Conservation (phyloP, 2,329 filamentous ascomycete genomes). For the Colletotrichum cordylinicola region DNA sequence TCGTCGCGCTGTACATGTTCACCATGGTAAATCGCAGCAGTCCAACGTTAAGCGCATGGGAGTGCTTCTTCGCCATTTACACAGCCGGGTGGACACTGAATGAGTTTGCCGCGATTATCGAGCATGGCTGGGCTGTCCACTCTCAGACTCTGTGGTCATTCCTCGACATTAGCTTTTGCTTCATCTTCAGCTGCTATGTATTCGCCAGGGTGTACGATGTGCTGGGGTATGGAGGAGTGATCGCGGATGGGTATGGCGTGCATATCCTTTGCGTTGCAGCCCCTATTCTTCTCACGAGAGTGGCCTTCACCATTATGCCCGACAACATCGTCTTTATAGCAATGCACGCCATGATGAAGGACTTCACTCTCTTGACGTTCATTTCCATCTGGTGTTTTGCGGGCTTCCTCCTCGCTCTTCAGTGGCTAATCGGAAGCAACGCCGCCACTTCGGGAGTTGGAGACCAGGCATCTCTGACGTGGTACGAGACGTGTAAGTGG, state of each 20-base stretch:
- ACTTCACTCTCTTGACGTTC: slow-evolving; percentile 71
- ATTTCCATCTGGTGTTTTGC: slow-evolving; percentile 65
- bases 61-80: slow-evolving; percentile 68
- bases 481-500: slow-evolving; percentile 72
- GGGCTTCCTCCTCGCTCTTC: slow-evolving; percentile 72
- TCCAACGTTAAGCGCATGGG: slow-evolving; percentile 50
- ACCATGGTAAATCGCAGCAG: slow-evolving; percentile 66
- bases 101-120: slow-evolving; percentile 68
- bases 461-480: slow-evolving; percentile 18
- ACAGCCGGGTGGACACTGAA: slow-evolving; percentile 72
- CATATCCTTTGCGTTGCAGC: slow-evolving; percentile 71
- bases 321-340: slow-evolving; percentile 80
- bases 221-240: slow-evolving; percentile 12
- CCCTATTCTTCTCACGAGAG: slow-evolving; percentile 70
- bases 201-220: slow-evolving; percentile 62
- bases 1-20: slow-evolving; percentile 66
- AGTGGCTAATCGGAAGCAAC: slow-evolving; percentile 59
- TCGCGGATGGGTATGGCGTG: slow-evolving; percentile 60
- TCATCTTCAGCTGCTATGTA: slow-evolving; percentile 68
- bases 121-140: slow-evolving; percentile 72
- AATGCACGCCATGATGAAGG: slow-evolving; percentile 75
- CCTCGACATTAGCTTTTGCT: slow-evolving; percentile 70
- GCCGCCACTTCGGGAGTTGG: slow-evolving; percentile 28
- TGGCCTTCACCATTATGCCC: slow-evolving; percentile 76
- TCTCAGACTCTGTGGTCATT: slow-evolving; percentile 80